Conservation (phyloP, 129 eudicot genomes). For the Chrysanthemum seticuspe region DNA sequence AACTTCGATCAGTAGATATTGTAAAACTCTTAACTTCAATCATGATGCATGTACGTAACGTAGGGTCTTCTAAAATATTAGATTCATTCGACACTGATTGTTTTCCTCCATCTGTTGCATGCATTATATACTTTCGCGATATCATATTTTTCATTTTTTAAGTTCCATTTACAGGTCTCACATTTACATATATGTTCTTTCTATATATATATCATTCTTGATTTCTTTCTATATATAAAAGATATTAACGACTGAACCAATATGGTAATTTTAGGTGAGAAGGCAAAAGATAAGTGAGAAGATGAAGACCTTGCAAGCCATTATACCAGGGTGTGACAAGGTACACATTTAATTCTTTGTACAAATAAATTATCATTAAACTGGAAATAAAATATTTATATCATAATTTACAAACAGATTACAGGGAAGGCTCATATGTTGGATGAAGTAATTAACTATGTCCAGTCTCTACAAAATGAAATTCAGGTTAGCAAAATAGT, state of each 20-base stretch:
- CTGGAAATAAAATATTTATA: neutral
- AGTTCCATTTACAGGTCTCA: no score
- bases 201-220: neutral
- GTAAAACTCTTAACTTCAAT: no score
- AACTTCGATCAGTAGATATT: no score
- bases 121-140: no score
- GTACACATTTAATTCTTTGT: slow-evolving; percentile 25
- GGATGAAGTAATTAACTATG: slow-evolving; percentile 88
- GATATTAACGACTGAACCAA: neutral
- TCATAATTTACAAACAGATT: slow-evolving; percentile 40
- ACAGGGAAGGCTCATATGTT: slow-evolving; percentile 89
- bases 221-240: no score
- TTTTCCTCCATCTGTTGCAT: no score
- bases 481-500: slow-evolving; percentile 53
- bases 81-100: no score
- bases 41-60: no score
- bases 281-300: slow-evolving; percentile 89
- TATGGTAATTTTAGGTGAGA: slow-evolving; percentile 48
- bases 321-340: slow-evolving; percentile 98
- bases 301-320: slow-evolving; percentile 74
- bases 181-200: neutral
- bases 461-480: slow-evolving; percentile 80
- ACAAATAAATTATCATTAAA: neutral
- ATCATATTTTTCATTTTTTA: no score
- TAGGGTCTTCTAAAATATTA: no score